Evolutionary conservation across 2,329 filamentous ascomycete species (phyloP).

Genomic region (Fusarium newnesense): DNA sequence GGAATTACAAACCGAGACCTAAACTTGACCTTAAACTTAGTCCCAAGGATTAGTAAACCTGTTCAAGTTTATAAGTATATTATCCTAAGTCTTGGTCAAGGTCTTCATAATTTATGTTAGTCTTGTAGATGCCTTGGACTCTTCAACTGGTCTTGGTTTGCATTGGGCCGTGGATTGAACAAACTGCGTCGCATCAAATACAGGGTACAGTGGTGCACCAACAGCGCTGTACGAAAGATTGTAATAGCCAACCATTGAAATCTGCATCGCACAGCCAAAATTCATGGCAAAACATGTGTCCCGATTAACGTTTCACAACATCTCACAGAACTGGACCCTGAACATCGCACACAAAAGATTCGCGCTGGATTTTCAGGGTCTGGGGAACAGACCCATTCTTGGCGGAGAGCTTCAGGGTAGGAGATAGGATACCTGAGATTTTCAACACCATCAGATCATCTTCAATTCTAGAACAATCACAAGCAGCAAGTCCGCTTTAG

Average conservation of each 20-base stretch:
- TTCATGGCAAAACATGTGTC: neutral
- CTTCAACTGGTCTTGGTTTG: neutral
- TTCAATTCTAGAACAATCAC: neutral
- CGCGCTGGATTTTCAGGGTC: conserved; percentile 19
- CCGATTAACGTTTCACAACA: neutral
- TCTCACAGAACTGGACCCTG: neutral
- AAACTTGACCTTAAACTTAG: neutral
- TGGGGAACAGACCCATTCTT: neutral
- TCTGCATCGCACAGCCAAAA: too few relatives aligned
- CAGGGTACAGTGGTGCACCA: neutral
- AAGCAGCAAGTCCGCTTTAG: neutral
- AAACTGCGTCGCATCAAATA: neutral
- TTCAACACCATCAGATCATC: neutral
- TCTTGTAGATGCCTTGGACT: neutral
- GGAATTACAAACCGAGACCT: neutral
- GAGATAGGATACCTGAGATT: neutral
- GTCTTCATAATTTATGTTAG: too few relatives aligned
- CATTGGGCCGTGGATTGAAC: too few relatives aligned
- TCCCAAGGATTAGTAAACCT: neutral
- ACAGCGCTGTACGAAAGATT: neutral
- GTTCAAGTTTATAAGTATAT: neutral
- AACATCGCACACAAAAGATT: conserved; percentile 1
- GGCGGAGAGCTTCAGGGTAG: conserved; percentile 15
- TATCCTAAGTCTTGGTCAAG: too few relatives aligned
- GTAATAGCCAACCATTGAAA: fast-evolving